Base-by-base conservation (phyloP, 106 monocot genomes). In the Dendrobium nobile region DNA sequence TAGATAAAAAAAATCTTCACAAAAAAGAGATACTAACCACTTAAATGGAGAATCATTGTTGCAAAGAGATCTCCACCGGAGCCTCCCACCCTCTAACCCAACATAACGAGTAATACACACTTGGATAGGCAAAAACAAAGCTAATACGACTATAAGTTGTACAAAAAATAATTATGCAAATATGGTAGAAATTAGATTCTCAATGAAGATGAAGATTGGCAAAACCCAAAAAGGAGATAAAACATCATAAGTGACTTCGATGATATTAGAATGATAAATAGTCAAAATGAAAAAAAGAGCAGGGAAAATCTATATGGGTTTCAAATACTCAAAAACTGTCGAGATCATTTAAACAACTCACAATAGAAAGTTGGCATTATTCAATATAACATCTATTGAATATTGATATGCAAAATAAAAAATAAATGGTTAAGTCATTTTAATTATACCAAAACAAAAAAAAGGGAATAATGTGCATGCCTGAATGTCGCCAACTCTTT, bases 401-500 rank as follows among this genome's bases (percentile, higher is more conserved):
- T 67, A 73, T 41, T 40, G 73, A 73, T 41, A 68, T 68, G n/a
- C 58, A 58, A 26, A 67, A 67, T 1, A 41, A 37, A 37, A n/a
- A 73, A 16, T 10, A 70, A 70, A 70, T 70, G 18, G 11, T 17
- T 73, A 73, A 40, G 17, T 45, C 41, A 11, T 41, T 4, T 6
- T 13, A 6, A 41, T 73, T 40, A 73, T 40, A 19, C 33, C 15
- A 19, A 19, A 74, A 15, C 41, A 73, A 42, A 9, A 43, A n/a
- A 61, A 43, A 61, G 11, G 4, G 22, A 67, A 79, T 67, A n/a
- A 19, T 18, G 9, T n/a, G 48, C 68, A 56, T 78, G 94, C 96
- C 94, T 82, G 83, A 92, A 88, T 41, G 83, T 86, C 10, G 89
- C 92, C 20, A 91, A 70, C 68, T 91, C 86, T 79, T 88, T 86